Base-by-base conservation (phyloP, 495 filamentous ascomycete genomes). In the Penicillium crystallinum region DNA sequence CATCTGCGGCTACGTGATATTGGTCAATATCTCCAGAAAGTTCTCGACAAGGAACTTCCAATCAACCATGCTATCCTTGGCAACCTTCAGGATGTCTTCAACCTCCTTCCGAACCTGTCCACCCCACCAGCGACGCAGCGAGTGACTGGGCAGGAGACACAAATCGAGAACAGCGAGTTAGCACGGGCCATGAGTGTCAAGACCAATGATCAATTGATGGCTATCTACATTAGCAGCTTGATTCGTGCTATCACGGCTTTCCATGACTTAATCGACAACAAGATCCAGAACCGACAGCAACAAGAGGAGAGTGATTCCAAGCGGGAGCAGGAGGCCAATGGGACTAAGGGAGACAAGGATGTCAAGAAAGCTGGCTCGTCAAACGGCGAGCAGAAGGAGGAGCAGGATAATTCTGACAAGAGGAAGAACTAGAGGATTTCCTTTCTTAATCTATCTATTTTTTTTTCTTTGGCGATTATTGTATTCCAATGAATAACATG, bases 251-350 rank as follows among this genome's bases (percentile, higher is more conserved):
- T 98, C 62, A 97, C 93, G 7, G 95, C 93, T 12, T 98, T 97
- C 84, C 93, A 98, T 68, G 93, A 98, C 70, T 75, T 98, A 56
- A 98, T 98, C 61, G 93, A 98, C 78, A 98, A 98, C 75, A 98
- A 98, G 85, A 96, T 97, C 54, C 93, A 97, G 76, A 98, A 98
- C 74, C 76, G 91, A 61, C 92, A 96, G 73, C 89, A 92, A 66
- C 90, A 95, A 70, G 93, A 96, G 65, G 93, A 98, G 67, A 90
- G 88, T 70, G 90, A 97, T 58, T 81, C 81, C 48, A 87, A 86
- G 79, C 85, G 87, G 70, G 84, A 87, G 42, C 86, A 89, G 55
- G 70, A 76, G 53, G 68, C 71, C 37, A 81, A 77, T 52, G 70
- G 66, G 33, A 67, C 61, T 18, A 85, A 86, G 65, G 75, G 64